Percentiles rank a stretch among this genome's conserved stretches.
Conservation (phyloP, 192 early-diverging fungal genomes). For the Coemansia sp. region DNA sequence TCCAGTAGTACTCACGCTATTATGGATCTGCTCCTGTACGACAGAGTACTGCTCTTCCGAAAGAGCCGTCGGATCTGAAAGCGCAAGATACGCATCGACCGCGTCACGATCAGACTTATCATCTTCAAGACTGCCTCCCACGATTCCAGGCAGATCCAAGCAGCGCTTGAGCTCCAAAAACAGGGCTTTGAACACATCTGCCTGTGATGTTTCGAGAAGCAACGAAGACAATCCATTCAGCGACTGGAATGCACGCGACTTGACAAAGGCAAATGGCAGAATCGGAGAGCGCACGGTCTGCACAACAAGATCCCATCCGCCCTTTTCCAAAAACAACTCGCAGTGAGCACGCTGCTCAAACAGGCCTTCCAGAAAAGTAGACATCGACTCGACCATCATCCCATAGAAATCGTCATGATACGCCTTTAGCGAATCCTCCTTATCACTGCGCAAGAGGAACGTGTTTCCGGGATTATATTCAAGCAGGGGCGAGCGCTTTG, state of each 20-base stretch:
- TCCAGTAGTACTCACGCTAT: constrained; percentile 29
- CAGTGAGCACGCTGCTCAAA: constrained; percentile 51
- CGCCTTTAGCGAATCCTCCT: constrained; percentile 51
- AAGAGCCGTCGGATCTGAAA: constrained; percentile 32
- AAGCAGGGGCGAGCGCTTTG: constrained; percentile 33
- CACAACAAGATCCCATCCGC: constrained; percentile 49
- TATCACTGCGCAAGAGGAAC: constrained; percentile 35
- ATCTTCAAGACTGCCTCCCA: background rate
- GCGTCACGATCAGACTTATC: background rate
- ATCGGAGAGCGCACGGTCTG: constrained; percentile 48
- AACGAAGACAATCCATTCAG: constrained; percentile 47
- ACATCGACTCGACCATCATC: constrained; percentile 57
- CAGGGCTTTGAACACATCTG: constrained; percentile 35
- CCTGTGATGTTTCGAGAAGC: constrained; percentile 49
- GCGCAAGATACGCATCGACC: constrained; percentile 24
- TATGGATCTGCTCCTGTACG: constrained; percentile 31
- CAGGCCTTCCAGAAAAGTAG: constrained; percentile 53
- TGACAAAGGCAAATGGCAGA: constrained; percentile 52
- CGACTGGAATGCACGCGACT: constrained; percentile 51
- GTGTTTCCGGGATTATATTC: constrained; percentile 45
- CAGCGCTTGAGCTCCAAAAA: constrained; percentile 35
- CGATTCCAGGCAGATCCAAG: constrained; percentile 14
- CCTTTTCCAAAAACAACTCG: constrained; percentile 46
- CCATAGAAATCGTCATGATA: constrained; percentile 60
- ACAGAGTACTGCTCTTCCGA: constrained; percentile 21